Percentiles rank a stretch among this genome's conserved stretches.
Evolutionary conservation across 192 early-diverging fungal genomes (phyloP).

Genomic region (Radiomyces spectabilis): DNA sequence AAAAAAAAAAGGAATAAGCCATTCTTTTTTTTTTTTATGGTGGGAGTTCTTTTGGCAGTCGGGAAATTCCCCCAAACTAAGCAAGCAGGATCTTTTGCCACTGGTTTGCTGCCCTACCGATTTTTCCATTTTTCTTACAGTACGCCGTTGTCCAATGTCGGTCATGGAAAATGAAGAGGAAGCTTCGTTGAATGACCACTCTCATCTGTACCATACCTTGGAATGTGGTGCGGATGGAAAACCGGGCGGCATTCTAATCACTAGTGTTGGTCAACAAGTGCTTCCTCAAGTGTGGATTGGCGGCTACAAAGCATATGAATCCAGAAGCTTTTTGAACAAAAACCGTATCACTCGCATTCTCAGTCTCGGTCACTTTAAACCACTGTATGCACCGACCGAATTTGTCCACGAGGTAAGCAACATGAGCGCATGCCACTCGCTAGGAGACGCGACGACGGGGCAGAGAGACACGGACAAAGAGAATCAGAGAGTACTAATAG

Average conservation of each 20-base stretch:
- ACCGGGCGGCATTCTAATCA: conserved; percentile 26
- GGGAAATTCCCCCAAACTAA: too few relatives aligned
- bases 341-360: conserved; percentile 22
- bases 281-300: conserved; percentile 18
- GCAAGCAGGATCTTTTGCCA: too few relatives aligned
- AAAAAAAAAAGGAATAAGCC: too few relatives aligned
- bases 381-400: conserved; percentile 5
- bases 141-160: too few relatives aligned
- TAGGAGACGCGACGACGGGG: too few relatives aligned
- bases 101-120: too few relatives aligned
- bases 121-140: too few relatives aligned
- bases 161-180: neutral
- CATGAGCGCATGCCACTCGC: too few relatives aligned
- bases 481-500: too few relatives aligned
- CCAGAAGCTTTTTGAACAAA: conserved; percentile 14
- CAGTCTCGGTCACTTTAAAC: conserved; percentile 26
- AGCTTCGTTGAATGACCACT: neutral
- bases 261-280: conserved; percentile 22
- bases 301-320: conserved; percentile 21
- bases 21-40: too few relatives aligned
- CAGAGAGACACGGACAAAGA: too few relatives aligned
- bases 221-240: conserved; percentile 15
- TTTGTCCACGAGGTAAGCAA: conserved; percentile 23
- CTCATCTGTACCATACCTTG: conserved; percentile 16
- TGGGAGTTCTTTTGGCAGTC: too few relatives aligned